Evolutionary conservation across 345 rosid species (phyloP).

Genomic region (Lumnitzera littorea): DNA sequence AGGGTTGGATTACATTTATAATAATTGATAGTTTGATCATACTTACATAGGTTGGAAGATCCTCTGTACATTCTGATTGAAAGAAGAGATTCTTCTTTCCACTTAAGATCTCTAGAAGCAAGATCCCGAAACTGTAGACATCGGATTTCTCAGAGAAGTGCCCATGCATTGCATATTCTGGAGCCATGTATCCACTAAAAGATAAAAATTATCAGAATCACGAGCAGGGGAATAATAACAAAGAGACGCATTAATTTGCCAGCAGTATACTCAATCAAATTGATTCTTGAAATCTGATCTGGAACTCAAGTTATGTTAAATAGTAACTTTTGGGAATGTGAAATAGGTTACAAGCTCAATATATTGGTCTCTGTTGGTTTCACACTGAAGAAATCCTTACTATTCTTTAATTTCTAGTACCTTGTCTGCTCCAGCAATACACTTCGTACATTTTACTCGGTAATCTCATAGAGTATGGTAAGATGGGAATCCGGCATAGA

Average conservation of each 20-base stretch:
- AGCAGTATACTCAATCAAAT: too few relatives aligned
- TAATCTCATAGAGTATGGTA: neutral
- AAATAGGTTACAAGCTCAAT: too few relatives aligned
- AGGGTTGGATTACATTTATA: conserved; percentile 5
- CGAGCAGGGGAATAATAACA: neutral
- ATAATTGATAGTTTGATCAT: neutral
- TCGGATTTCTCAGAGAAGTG: conserved; percentile 19
- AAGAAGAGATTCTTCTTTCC: conserved; percentile 16
- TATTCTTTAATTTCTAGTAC: too few relatives aligned
- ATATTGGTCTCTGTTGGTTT: too few relatives aligned
- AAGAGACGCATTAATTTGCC: too few relatives aligned
- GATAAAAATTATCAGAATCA: too few relatives aligned
- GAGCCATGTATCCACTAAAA: conserved; percentile 23
- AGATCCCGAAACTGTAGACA: conserved; percentile 24
- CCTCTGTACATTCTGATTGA: conserved; percentile 1
- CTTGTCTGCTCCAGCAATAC: too few relatives aligned
- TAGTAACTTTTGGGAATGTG: too few relatives aligned
- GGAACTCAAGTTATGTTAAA: too few relatives aligned
- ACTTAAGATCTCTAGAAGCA: conserved; percentile 22
- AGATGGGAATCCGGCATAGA: neutral
- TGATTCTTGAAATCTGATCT: too few relatives aligned
- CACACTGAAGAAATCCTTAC: too few relatives aligned
- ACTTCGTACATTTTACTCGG: too few relatives aligned
- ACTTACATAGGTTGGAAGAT: conserved; percentile 10
- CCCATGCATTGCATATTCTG: conserved; percentile 26